Evolutionary conservation across 169 alveolate genomes (phyloP), one percentile per base, ranked within the genome.

Genomic region (Plasmodium vinckei): DNA sequence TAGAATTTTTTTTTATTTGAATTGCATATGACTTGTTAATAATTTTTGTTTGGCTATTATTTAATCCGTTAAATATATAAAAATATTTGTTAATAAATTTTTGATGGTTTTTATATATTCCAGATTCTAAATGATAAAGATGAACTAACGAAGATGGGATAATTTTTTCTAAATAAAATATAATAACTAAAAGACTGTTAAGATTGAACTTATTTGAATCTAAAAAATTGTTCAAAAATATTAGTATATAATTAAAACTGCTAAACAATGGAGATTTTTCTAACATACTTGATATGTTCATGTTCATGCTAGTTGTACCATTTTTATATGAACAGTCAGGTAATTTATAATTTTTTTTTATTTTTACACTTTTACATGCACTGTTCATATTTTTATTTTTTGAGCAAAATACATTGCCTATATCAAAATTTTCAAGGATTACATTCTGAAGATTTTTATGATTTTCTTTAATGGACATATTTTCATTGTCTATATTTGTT

Each of bases 71-170:
- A 46, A 23, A 57, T 56, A 51, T 33, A 23, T 77, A 77, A 27
- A 77, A 77, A 56, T 47, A 51, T 21, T 47, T 77, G 23, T 64
- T 77, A 9, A 39, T 33, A 64, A 63, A 77, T 0, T 15, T 77
- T 1, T 6, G 9, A 15, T 51, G 53, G 0, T 64, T 51, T 27
- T 23, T 54, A 6, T 77, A n/a, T 33, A 77, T 9, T 15, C n/a
- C 49, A 1, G 88, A 47, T 44, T 77, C 88, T 12, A 77, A 17
- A 15, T 77, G 88, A 51, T 54, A 39, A 13, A 47, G 21, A 10
- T n/a, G n/a, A 7, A 39, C 21, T 5, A 56, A 19, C n/a, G 15
- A 44, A 10, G 27, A 49, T 0, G 65, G 72, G 3, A 63, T 19
- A 12, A 33, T 49, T 23, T 15, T 27, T 42, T 64, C 49, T 56